Percentiles rank a stretch among this genome's conserved stretches.
Evolutionary conservation across 768 basidiomycete genomes (phyloP).

Genomic region (Lentinula lateritia): DNA sequence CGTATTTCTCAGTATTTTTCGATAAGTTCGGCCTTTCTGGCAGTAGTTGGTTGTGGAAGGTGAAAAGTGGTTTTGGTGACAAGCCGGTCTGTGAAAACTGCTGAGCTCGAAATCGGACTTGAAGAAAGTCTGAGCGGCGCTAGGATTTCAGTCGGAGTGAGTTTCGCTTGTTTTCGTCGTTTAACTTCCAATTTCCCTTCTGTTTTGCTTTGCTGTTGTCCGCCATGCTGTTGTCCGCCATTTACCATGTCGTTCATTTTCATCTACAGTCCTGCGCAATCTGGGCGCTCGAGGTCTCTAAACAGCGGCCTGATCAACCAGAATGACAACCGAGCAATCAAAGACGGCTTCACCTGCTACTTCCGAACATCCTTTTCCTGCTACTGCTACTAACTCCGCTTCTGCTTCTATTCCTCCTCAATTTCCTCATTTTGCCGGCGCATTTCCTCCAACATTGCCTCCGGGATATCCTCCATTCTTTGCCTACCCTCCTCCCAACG

Average conservation of each 20-base stretch:
- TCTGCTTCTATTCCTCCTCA: background rate
- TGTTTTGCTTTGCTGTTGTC: background rate
- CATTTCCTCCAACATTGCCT: conserved; percentile 24
- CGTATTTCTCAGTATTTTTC: background rate
- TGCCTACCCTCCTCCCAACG: conserved; percentile 35
- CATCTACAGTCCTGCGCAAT: background rate
- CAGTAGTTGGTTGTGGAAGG: conserved; percentile 5
- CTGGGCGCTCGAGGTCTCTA: background rate
- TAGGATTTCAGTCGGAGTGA: conserved; percentile 6
- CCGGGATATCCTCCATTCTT: conserved; percentile 32
- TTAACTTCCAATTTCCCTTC: background rate
- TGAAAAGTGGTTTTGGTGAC: background rate
- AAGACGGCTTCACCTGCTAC: background rate
- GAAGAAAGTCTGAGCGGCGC: conserved; percentile 6
- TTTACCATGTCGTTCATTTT: background rate
- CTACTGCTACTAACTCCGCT: background rate
- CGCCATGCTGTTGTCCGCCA: background rate
- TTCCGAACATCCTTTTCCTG: conserved; percentile 2
- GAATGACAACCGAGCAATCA: conserved; percentile 6
- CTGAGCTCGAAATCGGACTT: conserved; percentile 8
- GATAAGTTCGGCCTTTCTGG: background rate
- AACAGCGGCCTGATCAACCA: background rate
- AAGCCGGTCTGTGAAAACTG: conserved; percentile 1
- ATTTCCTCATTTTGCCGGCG: conserved; percentile 12
- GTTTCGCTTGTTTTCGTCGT: background rate